phyloP scores from a whole-genome alignment of 805 yeast species.

The Schwanniomyces sp. region DNA sequence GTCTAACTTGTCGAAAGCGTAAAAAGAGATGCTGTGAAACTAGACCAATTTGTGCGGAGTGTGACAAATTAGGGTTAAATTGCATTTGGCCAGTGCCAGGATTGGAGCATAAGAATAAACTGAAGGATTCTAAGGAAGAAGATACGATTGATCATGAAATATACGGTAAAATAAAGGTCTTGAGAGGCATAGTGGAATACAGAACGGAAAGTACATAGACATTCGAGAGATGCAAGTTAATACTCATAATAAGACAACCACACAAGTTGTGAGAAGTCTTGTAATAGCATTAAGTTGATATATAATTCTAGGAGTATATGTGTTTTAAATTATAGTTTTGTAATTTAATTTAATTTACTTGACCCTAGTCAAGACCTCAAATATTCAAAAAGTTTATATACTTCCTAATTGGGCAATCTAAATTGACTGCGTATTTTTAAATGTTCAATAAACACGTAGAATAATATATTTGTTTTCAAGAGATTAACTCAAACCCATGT shows the following conservation, averaged over 20 bases:
- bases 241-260: not conserved
- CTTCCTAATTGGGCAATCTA: slow-evolving; percentile 5
- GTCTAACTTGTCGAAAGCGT: slow-evolving; percentile 73
- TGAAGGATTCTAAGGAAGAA: slow-evolving; percentile 48
- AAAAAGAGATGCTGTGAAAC: slow-evolving; percentile 79
- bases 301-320: no score
- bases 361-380: no score
- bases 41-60: slow-evolving; percentile 66
- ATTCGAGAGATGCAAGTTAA: not conserved
- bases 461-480: not conserved
- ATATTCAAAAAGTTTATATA: not conserved
- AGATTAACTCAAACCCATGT: slow-evolving; percentile 6
- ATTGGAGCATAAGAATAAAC: slow-evolving; percentile 56
- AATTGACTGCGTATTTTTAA: not conserved
- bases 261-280: not conserved
- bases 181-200: slow-evolving; percentile 62
- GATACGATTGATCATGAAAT: slow-evolving; percentile 54
- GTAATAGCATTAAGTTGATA: not conserved
- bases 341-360: no score
- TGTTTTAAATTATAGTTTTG: no score
- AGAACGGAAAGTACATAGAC: slow-evolving; percentile 8
- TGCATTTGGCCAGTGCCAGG: slow-evolving; percentile 81
- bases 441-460: slow-evolving; percentile 3
- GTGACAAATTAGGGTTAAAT: slow-evolving; percentile 59
- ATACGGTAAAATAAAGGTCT: slow-evolving; percentile 59